Conservation (phyloP, 768 basidiomycete species). For the Kwoniella europaea region DNA sequence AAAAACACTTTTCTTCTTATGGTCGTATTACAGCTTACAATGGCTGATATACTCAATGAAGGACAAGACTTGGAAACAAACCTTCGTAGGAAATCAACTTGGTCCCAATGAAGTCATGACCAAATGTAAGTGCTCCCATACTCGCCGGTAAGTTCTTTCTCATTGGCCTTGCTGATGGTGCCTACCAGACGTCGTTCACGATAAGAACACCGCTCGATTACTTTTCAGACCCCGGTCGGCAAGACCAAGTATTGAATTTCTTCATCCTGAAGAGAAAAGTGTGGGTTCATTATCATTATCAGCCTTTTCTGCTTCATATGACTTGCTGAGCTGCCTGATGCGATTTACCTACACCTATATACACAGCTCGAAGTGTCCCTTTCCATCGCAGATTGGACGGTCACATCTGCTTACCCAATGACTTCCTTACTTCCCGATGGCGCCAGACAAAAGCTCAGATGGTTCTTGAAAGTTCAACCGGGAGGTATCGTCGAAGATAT, state of each 20-base stretch:
- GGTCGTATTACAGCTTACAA: no score
- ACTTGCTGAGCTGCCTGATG: no score
- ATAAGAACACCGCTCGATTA: slow-evolving; percentile 48
- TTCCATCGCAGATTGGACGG: slow-evolving; percentile 48
- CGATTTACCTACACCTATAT: neutral
- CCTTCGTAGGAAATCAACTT: slow-evolving; percentile 51
- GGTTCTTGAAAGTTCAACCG: slow-evolving; percentile 48
- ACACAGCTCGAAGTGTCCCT: slow-evolving; percentile 51
- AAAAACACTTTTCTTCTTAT: no score
- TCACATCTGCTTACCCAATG: slow-evolving; percentile 52
- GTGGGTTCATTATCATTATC: slow-evolving; percentile 23
- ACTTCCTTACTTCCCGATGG: slow-evolving; percentile 43
- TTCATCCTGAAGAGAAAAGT: slow-evolving; percentile 45
- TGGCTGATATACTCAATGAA: slow-evolving; percentile 8
- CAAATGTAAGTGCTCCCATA: slow-evolving; percentile 37
- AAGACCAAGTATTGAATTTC: slow-evolving; percentile 45
- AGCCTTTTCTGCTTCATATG: no score
- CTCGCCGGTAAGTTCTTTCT: no score
- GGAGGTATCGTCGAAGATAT: slow-evolving; percentile 50
- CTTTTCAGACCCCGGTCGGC: slow-evolving; percentile 51
- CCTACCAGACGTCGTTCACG: slow-evolving; percentile 43
- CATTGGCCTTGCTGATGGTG: neutral
- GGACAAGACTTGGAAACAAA: slow-evolving; percentile 51
- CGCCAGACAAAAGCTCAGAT: slow-evolving; percentile 43
- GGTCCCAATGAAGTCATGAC: slow-evolving; percentile 53